Percentiles rank a stretch among this genome's conserved stretches.
phyloP scores from a whole-genome alignment of 2,329 filamentous ascomycete genomes.

The Ophiosphaerella narmari region DNA sequence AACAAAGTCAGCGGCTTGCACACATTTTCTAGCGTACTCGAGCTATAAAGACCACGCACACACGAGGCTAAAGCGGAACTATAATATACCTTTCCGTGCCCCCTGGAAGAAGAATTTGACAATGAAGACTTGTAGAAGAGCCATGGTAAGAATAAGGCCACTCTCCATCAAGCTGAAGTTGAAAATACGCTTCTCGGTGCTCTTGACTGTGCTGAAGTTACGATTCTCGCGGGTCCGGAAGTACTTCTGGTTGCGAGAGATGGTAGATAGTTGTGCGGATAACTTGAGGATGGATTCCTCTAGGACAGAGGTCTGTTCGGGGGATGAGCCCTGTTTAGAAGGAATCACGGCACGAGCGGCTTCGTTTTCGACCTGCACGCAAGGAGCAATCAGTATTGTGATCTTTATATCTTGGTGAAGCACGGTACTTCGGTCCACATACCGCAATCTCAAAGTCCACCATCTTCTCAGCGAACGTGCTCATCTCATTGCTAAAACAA shows the following conservation, averaged over 20 bases:
- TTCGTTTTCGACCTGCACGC: constrained; percentile 86
- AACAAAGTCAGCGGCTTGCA: constrained; percentile 21
- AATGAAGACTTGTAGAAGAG: constrained; percentile 92
- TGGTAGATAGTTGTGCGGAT: constrained; percentile 88
- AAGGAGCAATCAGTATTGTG: constrained; percentile 1
- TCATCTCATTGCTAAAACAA: constrained; percentile 99
- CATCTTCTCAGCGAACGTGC: constrained; percentile 94
- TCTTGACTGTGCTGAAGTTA: constrained; percentile 97
- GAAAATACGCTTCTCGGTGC: constrained; percentile 93
- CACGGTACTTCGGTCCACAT: constrained; percentile 41
- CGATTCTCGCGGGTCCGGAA: constrained; percentile 98
- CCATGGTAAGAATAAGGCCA: constrained; percentile 91
- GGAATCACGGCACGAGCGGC: constrained; percentile 73
- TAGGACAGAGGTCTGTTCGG: constrained; percentile 85
- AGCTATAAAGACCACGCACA: too few species aligned
- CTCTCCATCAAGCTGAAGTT: constrained; percentile 97
- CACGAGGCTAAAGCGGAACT: not conserved
- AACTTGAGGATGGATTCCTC: constrained; percentile 97
- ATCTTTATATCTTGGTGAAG: not conserved
- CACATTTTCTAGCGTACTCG: not conserved
- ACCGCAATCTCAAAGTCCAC: constrained; percentile 98
- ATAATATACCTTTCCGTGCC: constrained; percentile 63
- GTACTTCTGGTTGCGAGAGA: constrained; percentile 97
- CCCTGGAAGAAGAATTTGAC: constrained; percentile 99
- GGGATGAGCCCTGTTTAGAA: constrained; percentile 82